phyloP scores from a whole-genome alignment of 345 rosid species.

The Eutrema yunnanense region DNA sequence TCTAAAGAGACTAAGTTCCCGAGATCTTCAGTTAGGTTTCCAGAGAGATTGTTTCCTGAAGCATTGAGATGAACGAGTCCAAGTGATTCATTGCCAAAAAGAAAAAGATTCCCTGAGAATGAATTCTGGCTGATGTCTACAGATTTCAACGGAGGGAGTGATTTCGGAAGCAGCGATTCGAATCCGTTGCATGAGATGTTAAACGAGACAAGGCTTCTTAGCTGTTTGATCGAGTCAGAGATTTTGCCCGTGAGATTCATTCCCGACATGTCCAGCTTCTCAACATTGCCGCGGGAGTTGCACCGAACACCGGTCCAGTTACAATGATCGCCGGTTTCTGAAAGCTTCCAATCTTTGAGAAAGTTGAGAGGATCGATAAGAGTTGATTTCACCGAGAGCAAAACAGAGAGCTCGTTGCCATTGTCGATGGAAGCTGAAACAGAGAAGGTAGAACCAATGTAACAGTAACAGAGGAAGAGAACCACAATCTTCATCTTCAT shows the following conservation, averaged over 20 bases:
- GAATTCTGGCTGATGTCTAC: conserved; percentile 76
- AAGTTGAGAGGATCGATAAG: conserved; percentile 55
- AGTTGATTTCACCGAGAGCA: conserved; percentile 51
- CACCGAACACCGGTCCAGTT: conserved; percentile 86
- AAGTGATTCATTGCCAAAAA: conserved; percentile 46
- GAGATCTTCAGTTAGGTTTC: conserved; percentile 64
- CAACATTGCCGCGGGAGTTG: conserved; percentile 57
- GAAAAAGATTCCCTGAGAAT: conserved; percentile 44
- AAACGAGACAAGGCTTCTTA: conserved; percentile 47
- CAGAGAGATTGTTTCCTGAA: conserved; percentile 77
- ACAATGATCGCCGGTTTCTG: conserved; percentile 42
- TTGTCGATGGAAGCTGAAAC: conserved; percentile 34
- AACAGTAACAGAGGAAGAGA: conserved; percentile 43
- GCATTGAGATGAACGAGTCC: conserved; percentile 65
- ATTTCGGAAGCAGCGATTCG: conserved; percentile 41
- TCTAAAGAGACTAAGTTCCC: conserved; percentile 58
- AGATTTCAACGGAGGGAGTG: conserved; percentile 46
- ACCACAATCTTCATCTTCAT: conserved; percentile 31
- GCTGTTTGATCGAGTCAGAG: conserved; percentile 50
- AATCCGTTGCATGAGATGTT: conserved; percentile 75
- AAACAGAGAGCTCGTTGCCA: conserved; percentile 42
- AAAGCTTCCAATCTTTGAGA: conserved; percentile 65
- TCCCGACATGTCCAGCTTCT: conserved; percentile 64
- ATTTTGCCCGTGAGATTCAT: conserved; percentile 72
- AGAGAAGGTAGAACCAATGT: conserved; percentile 34